These are phyloP conservation scores for Lipomyces kockii DNA, from an alignment of 805 yeast genomes.

Conservation along the genomic window DNA sequence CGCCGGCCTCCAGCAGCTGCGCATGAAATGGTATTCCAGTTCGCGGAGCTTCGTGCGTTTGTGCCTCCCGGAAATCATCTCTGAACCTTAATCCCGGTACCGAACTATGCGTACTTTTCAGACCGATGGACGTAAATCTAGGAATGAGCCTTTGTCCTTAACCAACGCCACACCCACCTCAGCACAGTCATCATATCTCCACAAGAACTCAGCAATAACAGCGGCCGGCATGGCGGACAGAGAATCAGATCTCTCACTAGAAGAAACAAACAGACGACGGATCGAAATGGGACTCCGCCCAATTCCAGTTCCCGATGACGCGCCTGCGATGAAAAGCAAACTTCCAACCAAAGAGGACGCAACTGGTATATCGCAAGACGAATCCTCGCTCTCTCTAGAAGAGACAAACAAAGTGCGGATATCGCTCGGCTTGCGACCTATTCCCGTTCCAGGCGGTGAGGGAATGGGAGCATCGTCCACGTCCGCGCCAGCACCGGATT, in stretches of 20 bases:
- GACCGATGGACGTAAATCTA: background rate
- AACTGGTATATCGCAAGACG: conserved; percentile 25
- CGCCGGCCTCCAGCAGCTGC: background rate
- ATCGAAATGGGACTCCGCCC: conserved; percentile 59
- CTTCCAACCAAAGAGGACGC: background rate
- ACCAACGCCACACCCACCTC: background rate
- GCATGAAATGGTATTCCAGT: background rate
- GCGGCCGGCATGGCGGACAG: conserved; percentile 18
- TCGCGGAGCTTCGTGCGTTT: background rate
- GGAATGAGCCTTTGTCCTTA: background rate
- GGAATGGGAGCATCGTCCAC: background rate
- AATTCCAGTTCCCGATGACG: conserved; percentile 44
- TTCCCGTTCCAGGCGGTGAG: conserved; percentile 44
- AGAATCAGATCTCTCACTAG: conserved; percentile 45
- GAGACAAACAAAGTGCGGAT: conserved; percentile 35
- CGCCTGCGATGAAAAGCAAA: background rate
- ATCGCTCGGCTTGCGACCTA: conserved; percentile 60
- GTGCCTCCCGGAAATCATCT: background rate
- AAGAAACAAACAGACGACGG: conserved; percentile 62
- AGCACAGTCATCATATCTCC: background rate
- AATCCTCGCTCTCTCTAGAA: conserved; percentile 31
- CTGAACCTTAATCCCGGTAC: background rate
- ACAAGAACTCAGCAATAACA: background rate
- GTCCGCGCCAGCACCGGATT: conserved; percentile 19
- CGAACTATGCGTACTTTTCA: background rate